phyloP scores from a whole-genome alignment of 148 eudicot species.

The Pharnaceum exiguum region DNA sequence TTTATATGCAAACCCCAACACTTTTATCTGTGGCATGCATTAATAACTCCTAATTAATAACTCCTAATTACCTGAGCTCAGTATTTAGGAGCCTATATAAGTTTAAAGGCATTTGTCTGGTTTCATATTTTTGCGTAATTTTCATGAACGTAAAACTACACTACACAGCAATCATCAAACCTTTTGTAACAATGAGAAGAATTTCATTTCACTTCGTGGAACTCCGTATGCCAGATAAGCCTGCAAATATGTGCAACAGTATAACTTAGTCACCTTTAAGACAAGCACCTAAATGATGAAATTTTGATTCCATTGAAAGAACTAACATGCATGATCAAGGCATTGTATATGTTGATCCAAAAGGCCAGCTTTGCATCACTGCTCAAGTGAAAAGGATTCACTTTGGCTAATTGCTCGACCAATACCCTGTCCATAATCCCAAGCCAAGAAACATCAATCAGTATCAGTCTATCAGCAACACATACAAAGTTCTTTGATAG shows the following conservation, averaged over 20 bases:
- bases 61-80: too few relatives aligned
- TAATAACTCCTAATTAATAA: too few relatives aligned
- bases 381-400: conserved; percentile 28
- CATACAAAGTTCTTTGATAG: not conserved
- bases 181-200: conserved; percentile 34
- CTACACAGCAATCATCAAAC: conserved; percentile 9
- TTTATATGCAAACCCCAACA: too few relatives aligned
- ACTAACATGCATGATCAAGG: conserved; percentile 36
- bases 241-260: conserved; percentile 12
- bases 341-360: conserved; percentile 36
- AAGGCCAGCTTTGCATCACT: conserved; percentile 35
- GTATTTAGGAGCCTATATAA: too few relatives aligned
- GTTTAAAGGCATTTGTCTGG: too few relatives aligned
- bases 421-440: conserved; percentile 27
- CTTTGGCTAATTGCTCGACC: conserved; percentile 36
- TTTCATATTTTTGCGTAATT: too few relatives aligned
- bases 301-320: not conserved
- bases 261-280: not conserved
- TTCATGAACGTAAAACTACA: too few relatives aligned
- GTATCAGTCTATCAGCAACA: not conserved
- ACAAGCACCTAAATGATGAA: not conserved
- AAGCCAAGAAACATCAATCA: conserved; percentile 11
- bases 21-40: too few relatives aligned
- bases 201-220: conserved; percentile 30
- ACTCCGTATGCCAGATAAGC: conserved; percentile 36